phyloP scores from a whole-genome alignment of 768 basidiomycete species.

The Lactarius psammicola region DNA sequence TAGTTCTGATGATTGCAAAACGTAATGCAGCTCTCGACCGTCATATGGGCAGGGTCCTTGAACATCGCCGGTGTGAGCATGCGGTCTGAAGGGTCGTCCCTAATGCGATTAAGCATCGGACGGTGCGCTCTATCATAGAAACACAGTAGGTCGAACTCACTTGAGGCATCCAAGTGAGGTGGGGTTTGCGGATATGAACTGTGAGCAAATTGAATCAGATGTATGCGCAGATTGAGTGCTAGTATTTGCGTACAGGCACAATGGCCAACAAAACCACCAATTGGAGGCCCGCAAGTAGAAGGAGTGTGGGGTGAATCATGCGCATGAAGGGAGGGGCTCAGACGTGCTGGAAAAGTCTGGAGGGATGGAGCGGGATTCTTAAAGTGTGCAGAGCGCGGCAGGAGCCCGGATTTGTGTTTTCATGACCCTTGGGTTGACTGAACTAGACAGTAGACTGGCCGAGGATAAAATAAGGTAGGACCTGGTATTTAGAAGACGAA shows the following conservation, averaged over 20 bases:
- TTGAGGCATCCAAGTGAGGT: too few species aligned
- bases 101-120: slow-evolving; percentile 39
- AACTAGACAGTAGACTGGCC: too few species aligned
- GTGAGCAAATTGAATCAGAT: too few species aligned
- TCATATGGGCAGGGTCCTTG: slow-evolving; percentile 54
- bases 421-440: not conserved
- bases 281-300: not conserved
- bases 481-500: too few species aligned
- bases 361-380: slow-evolving; percentile 2
- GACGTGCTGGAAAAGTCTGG: not conserved
- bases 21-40: slow-evolving; percentile 49
- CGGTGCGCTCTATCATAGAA: slow-evolving; percentile 16
- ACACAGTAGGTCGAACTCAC: too few species aligned
- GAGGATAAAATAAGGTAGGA: too few species aligned
- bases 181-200: too few species aligned
- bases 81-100: slow-evolving; percentile 57
- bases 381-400: not conserved
- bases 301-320: slow-evolving; percentile 12
- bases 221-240: too few species aligned
- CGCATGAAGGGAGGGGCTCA: slow-evolving; percentile 4
- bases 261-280: not conserved
- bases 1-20: slow-evolving; percentile 48
- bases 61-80: slow-evolving; percentile 53
- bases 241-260: slow-evolving; percentile 1
- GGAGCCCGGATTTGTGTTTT: not conserved